Percentiles rank a stretch among this genome's conserved stretches.
Evolutionary conservation across 768 basidiomycete genomes (phyloP).

Genomic region (Russula emetica): DNA sequence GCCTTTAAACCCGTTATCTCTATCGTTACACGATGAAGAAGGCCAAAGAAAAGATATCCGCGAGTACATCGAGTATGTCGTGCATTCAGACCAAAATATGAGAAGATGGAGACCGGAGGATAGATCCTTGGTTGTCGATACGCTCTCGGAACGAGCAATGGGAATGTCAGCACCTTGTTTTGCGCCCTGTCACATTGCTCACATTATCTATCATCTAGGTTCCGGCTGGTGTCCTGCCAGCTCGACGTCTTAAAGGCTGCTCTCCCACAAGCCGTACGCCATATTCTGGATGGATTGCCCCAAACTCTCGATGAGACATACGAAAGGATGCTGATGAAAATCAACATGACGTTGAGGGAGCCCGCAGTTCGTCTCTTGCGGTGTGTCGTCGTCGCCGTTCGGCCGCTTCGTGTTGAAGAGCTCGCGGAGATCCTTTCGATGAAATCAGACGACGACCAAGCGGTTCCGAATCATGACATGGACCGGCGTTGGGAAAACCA

Average conservation of each 20-base stretch:
- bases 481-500: not conserved
- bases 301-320: not conserved
- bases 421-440: constrained; percentile 1
- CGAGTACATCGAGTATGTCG: not conserved
- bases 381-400: not conserved
- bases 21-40: not conserved
- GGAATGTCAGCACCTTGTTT: constrained; percentile 4
- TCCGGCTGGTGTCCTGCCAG: not conserved
- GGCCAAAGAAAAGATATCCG: not conserved
- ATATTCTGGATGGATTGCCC: not conserved
- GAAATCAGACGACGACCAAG: not conserved
- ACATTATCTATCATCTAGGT: not conserved
- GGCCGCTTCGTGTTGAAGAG: constrained; percentile 8
- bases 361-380: not conserved
- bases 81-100: not conserved
- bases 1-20: not conserved
- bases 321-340: not conserved
- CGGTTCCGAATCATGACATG: not conserved
- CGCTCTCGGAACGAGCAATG: not conserved
- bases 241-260: not conserved
- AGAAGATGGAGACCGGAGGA: not conserved
- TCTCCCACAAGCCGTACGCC: not conserved
- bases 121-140: not conserved
- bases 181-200: not conserved
- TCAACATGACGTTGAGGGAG: not conserved